Percentiles rank a stretch among this genome's conserved stretches.
Evolutionary conservation across 2,329 filamentous ascomycete genomes (phyloP).

Genomic region (Fusarium lateritium): DNA sequence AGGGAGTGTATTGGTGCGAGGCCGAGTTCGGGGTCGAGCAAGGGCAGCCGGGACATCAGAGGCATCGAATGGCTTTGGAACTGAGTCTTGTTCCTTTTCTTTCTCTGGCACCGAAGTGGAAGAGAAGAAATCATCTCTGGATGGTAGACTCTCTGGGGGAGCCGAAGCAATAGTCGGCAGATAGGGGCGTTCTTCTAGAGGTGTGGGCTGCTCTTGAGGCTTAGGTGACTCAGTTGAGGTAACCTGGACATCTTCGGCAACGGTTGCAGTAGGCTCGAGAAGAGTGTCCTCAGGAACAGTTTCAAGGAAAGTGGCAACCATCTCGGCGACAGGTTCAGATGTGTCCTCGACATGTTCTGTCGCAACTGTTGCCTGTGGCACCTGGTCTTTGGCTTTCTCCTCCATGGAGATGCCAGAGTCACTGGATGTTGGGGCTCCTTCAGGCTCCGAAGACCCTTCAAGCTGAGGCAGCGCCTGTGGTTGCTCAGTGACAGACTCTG

Average conservation of each 20-base stretch:
- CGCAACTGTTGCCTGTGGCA: conserved; percentile 8
- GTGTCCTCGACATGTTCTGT: conserved; percentile 20
- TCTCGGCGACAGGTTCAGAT: conserved; percentile 19
- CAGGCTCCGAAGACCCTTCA: not conserved
- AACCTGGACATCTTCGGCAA: conserved; percentile 16
- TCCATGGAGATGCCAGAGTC: conserved; percentile 46
- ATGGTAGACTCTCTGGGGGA: conserved; percentile 36
- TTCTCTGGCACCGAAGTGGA: conserved; percentile 25
- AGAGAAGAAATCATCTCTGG: conserved; percentile 30
- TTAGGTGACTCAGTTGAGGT: conserved; percentile 13
- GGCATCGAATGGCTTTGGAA: conserved; percentile 31
- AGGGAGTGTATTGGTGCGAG: conserved; percentile 43
- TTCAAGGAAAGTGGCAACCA: conserved; percentile 33
- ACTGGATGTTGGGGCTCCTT: conserved; percentile 30
- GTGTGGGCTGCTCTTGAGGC: conserved; percentile 1
- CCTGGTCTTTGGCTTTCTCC: conserved; percentile 36
- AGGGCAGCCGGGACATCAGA: conserved; percentile 33
- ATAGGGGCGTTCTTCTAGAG: conserved; percentile 17
- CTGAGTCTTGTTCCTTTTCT: conserved; percentile 29
- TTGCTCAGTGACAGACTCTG: not conserved
- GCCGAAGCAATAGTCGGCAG: conserved; percentile 36
- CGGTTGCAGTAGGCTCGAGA: conserved; percentile 25
- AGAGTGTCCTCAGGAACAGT: conserved; percentile 43
- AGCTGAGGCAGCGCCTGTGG: not conserved
- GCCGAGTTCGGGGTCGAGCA: conserved; percentile 28